Evolutionary conservation across 169 alveolate genomes (phyloP), one percentile per base, ranked within the genome.

Genomic region (Eimeria falciformis): DNA sequence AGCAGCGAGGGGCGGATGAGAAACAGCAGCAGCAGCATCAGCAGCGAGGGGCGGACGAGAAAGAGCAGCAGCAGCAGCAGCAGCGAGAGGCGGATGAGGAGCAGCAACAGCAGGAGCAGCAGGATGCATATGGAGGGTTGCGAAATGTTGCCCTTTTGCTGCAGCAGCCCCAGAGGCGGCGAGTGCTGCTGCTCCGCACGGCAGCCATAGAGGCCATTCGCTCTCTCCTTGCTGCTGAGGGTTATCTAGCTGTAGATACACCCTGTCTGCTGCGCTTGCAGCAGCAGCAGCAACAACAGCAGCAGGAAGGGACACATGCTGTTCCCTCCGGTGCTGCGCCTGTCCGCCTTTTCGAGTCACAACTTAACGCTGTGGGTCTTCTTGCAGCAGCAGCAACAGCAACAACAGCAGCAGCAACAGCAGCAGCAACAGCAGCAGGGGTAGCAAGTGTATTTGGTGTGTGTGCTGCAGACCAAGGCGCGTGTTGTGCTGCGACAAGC

Each of bases 401-500:
- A 62, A n/a, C 73, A 62, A 29, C 73, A 0, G 25, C 73, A n/a
- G 29, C 37, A 62, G 73, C 73, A 62, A 62, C 37, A 18, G n/a
- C 29, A 62, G 62, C 14, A 14, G 62, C 62, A 7, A 29, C 73
- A n/a, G 29, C 37, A 62, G 73, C 73, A 62, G 29, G 33, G 7
- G n/a, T n/a, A 62, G 73, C 29, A n/a, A 14, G n/a, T 50, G 62
- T 1, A 1, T 0, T 50, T 62, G 73, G 73, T n/a, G 12, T 62
- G 73, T 62, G 11, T 62, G 40, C 17, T 62, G n/a, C 73, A 62
- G 73, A 62, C 73, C 37, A 62, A 62, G 73, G 25, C 73, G n/a
- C 37, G 73, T 66, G 95, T 99, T 33, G 98, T 93, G 94, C 96
- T 99, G 98, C 97, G 99, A 79, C 97, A 98, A 45, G 99, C 99